These are phyloP conservation scores for Globisporangium radiosum DNA, from an alignment of 352 stramenopile genomes.

Conservation along the genomic window DNA sequence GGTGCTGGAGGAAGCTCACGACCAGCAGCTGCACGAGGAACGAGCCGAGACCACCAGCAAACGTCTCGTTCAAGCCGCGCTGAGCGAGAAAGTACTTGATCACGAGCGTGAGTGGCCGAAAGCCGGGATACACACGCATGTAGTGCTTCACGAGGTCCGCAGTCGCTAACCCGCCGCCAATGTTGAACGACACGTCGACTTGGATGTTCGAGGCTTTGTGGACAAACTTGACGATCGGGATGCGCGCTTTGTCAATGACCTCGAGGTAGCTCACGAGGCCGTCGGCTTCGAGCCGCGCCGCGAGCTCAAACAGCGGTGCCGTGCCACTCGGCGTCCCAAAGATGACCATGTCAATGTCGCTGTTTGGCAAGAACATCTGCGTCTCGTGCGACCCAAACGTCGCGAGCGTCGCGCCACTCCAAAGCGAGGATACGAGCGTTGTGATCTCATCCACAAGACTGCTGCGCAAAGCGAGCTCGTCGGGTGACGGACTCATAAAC, in stretches of 20 bases:
- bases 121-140: conserved; percentile 86
- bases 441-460: conserved; percentile 75
- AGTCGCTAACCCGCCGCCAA: conserved; percentile 71
- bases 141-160: conserved; percentile 88
- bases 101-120: conserved; percentile 91
- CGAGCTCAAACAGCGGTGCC: conserved; percentile 44
- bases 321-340: conserved; percentile 60
- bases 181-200: conserved; percentile 93
- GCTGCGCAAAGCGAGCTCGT: conserved; percentile 69
- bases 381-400: conserved; percentile 92
- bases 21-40: conserved; percentile 95
- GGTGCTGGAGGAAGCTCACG: conserved; percentile 91
- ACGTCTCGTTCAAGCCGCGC: conserved; percentile 93
- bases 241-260: conserved; percentile 92
- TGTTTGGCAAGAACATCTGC: conserved; percentile 89
- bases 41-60: conserved; percentile 89
- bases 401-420: conserved; percentile 59
- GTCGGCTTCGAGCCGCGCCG: conserved; percentile 43
- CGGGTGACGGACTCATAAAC: conserved; percentile 81
- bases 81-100: conserved; percentile 95
- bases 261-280: conserved; percentile 90
- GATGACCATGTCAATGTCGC: conserved; percentile 93
- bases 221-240: conserved; percentile 96
- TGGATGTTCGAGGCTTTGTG: conserved; percentile 84
- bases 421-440: conserved; percentile 45